Evolutionary conservation across 495 filamentous ascomycete species (phyloP), one percentile per base, ranked within the genome.

Genomic region (Aspergillus avenaceus): DNA sequence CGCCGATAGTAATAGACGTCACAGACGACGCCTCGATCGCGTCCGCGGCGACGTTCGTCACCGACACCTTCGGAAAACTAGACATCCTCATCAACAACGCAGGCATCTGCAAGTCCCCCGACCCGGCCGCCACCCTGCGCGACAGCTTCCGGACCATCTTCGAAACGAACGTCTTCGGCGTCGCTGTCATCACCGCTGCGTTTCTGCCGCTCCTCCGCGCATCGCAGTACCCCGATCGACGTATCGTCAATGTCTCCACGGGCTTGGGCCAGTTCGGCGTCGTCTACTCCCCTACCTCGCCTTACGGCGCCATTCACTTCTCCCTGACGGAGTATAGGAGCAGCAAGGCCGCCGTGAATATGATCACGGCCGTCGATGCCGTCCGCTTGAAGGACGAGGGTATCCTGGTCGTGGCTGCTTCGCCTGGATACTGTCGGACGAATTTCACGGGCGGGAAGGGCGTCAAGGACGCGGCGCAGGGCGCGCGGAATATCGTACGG

Each of bases 41-140:
- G 4, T n/a, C 26, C 25, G 44, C 25, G 6, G 44, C 34, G n/a
- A 8, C 2, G n/a, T 11, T 6, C n/a, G 22, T 46, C 28, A 8
- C 32, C 12, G 19, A 32, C 1, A n/a, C 21, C 4, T 46, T 14
- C 16, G 44, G 44, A 6, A 21, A 22, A 16, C 44, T 46, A 1
- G 26, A 46, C 22, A 31, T 46, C 44, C 44, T 46, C 11, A 21
- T 46, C 7, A 46, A 46, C 26, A 46, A 46, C 22, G 44, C 44
- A 12, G 44, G 11, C 2, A 29, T 32, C n/a, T 14, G 18, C 14
- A 2, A 21, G 5, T 26, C 32, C 16, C 2, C 1, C 4, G 2
- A 34, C 25, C 21, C 29, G 11, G 16, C 8, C 16, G 3, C 22
- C 6, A 7, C 25, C n/a, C 23, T 22, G 19, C 32, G 44, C 19